Conservation (phyloP, 345 rosid genomes). For the Litchi chinensis region DNA sequence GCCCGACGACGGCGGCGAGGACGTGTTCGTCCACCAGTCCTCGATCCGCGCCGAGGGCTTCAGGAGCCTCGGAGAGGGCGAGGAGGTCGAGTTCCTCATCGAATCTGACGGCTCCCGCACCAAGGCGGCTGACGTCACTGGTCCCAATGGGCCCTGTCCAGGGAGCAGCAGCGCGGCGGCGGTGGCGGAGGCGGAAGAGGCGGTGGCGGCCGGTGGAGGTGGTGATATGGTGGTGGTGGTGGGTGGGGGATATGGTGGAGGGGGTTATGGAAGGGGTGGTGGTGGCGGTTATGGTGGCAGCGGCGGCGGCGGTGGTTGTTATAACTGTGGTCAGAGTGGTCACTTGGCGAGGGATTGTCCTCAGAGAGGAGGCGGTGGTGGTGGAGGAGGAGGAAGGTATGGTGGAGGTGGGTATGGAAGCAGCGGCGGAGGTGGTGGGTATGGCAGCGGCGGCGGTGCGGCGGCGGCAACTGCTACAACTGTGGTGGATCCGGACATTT, state of each 20-base stretch:
- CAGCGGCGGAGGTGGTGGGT: conserved; percentile 28
- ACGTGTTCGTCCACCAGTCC: conserved; percentile 86
- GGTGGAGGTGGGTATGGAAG: conserved; percentile 31
- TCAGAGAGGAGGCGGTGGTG: conserved; percentile 46
- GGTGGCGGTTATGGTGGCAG: conserved; percentile 47
- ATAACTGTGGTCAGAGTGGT: conserved; percentile 46
- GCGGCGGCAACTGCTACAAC: conserved; percentile 63
- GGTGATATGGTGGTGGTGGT: conserved; percentile 31
- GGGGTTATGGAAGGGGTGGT: conserved; percentile 22
- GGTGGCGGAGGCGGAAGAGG: conserved; percentile 41
- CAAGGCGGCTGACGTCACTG: conserved; percentile 82
- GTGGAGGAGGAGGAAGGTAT: conserved; percentile 26
- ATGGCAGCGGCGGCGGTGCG: conserved; percentile 42
- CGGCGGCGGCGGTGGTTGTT: conserved; percentile 46
- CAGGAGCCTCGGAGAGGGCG: conserved; percentile 68
- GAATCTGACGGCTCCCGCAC: conserved; percentile 56
- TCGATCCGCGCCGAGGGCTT: conserved; percentile 79
- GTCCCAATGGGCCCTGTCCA: conserved; percentile 68
- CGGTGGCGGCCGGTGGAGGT: conserved; percentile 37
- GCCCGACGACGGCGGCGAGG: conserved; percentile 84
- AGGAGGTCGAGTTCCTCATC: conserved; percentile 60
- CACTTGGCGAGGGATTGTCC: conserved; percentile 59
- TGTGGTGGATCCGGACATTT: conserved; percentile 89
- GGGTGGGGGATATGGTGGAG: conserved; percentile 28
- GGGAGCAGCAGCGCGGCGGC: conserved; percentile 56